phyloP scores from a whole-genome alignment of 2,329 filamentous ascomycete genomes.

The Microsporum canis region DNA sequence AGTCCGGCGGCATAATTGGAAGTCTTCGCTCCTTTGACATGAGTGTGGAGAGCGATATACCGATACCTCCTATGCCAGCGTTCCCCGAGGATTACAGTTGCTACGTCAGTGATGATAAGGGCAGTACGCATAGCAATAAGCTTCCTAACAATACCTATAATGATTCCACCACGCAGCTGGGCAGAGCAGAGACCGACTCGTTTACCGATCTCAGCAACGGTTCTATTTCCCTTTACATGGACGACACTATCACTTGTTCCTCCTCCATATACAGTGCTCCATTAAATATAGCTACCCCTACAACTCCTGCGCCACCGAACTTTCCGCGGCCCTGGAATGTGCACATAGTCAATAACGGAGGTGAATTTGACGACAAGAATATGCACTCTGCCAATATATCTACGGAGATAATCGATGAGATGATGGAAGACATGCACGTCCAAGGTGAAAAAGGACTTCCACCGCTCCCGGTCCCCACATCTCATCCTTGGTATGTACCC shows the following conservation, averaged over 20 bases:
- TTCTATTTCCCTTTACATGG: neutral
- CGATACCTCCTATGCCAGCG: neutral
- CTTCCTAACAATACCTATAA: neutral
- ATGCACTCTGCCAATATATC: neutral
- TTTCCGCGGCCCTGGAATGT: neutral
- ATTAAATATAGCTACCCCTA: neutral
- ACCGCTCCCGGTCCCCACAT: neutral
- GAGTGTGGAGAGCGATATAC: neutral
- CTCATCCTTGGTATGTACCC: constrained; percentile 1
- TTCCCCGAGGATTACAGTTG: neutral
- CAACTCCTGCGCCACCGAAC: neutral
- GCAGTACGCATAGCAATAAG: neutral
- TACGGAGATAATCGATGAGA: constrained; percentile 4
- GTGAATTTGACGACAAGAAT: constrained; percentile 1
- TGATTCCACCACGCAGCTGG: neutral
- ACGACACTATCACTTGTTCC: neutral
- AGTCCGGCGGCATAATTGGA: neutral
- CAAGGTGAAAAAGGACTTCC: neutral
- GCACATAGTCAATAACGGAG: neutral
- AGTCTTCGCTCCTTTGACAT: neutral
- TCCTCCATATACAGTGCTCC: neutral
- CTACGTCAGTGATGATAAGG: neutral
- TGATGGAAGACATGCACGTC: constrained; percentile 1
- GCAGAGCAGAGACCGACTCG: neutral
- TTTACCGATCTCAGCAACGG: neutral